Conservation (phyloP, 345 rosid genomes). For the Punica granatum region DNA sequence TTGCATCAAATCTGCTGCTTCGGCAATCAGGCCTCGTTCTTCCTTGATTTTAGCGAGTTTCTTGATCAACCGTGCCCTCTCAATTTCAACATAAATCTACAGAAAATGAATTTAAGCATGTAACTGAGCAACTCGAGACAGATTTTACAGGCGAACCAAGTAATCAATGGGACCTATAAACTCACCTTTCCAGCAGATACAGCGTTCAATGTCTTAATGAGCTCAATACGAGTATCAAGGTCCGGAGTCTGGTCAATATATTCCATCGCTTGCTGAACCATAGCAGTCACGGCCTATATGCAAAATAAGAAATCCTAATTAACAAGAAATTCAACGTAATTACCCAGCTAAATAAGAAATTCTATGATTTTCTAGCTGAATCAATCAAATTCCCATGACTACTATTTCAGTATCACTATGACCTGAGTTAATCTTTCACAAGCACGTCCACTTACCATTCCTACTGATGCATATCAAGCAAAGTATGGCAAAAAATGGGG, state of each 20-base stretch:
- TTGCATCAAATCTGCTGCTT: slow-evolving; percentile 98
- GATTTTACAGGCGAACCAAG: background rate
- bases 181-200: slow-evolving; percentile 92
- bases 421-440: background rate
- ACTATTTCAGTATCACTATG: background rate
- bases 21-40: slow-evolving; percentile 75
- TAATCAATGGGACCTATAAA: background rate
- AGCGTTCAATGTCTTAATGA: slow-evolving; percentile 64
- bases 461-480: background rate
- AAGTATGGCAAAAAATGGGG: background rate
- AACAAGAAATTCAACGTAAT: background rate
- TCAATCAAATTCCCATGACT: background rate
- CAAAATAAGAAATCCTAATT: background rate
- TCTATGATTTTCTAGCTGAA: background rate
- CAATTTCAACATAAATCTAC: slow-evolving; percentile 90
- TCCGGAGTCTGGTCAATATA: slow-evolving; percentile 95
- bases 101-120: background rate
- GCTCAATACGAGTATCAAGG: slow-evolving; percentile 80
- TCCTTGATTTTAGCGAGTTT: slow-evolving; percentile 91
- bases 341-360: background rate
- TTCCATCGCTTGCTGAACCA: slow-evolving; percentile 98
- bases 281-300: slow-evolving; percentile 77
- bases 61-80: slow-evolving; percentile 84
- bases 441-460: no score
- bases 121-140: background rate